Percentiles rank a stretch among this genome's conserved stretches.
Conservation (phyloP, 176 grass and related monocot species). For the Themeda triandra region DNA sequence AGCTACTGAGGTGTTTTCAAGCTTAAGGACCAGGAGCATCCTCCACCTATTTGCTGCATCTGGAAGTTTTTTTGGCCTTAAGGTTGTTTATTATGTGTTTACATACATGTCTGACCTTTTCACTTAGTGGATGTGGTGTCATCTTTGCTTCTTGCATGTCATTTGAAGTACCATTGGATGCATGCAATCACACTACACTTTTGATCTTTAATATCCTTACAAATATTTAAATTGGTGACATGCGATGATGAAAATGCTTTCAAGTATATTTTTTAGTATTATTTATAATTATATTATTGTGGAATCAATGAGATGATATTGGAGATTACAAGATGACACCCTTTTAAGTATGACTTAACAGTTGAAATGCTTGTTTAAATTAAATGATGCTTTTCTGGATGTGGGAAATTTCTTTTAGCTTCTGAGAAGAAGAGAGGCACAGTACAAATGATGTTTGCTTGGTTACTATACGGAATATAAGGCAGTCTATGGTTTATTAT, state of each 20-base stretch:
- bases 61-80: constrained; percentile 83
- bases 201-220: neutral
- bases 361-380: neutral
- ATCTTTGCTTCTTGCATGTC: neutral
- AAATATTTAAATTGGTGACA: neutral
- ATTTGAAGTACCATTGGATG: neutral
- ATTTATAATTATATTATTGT: neutral
- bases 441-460: neutral
- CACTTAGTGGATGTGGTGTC: neutral
- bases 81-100: constrained; percentile 52
- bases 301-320: neutral
- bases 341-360: neutral
- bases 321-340: neutral
- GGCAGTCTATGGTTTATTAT: neutral
- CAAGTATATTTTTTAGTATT: neutral
- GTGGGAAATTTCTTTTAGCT: neutral
- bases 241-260: constrained; percentile 8
- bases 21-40: constrained; percentile 88
- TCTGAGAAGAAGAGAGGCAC: neutral
- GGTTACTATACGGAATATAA: neutral
- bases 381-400: neutral
- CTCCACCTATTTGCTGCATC: constrained; percentile 77
- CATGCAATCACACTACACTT: neutral
- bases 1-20: constrained; percentile 67
- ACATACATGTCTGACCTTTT: constrained; percentile 7